Percentiles rank a stretch among this genome's conserved stretches.
These are phyloP conservation scores for Fremontodendron californicum DNA, from an alignment of 345 rosid species.

Conservation along the genomic window DNA sequence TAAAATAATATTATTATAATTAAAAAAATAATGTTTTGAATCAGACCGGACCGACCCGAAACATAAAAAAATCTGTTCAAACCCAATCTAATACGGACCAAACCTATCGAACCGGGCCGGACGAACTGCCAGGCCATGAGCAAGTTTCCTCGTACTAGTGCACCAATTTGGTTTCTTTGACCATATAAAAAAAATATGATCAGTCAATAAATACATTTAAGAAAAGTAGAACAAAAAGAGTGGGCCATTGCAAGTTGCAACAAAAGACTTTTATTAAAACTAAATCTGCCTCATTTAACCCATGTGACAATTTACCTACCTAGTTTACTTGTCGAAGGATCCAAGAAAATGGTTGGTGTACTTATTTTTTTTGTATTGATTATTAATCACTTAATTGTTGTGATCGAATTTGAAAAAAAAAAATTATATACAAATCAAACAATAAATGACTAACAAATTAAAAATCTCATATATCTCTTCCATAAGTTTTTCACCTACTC, in stretches of 20 bases:
- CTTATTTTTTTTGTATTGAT: not conserved
- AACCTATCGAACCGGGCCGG: no score
- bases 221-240: not conserved
- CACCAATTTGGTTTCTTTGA: not conserved
- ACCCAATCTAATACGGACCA: no score
- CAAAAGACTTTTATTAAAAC: not conserved
- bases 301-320: not conserved
- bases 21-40: no score
- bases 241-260: not conserved
- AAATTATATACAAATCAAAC: not conserved
- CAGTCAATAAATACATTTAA: not conserved
- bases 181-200: not conserved
- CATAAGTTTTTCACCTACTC: constrained; percentile 1
- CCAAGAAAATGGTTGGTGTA: not conserved
- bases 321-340: constrained; percentile 7
- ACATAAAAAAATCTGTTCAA: no score
- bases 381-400: not conserved
- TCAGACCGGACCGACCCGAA: no score
- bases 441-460: not conserved
- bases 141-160: not conserved
- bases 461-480: not conserved
- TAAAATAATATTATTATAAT: no score
- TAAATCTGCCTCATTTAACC: not conserved
- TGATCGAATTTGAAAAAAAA: constrained; percentile 15
- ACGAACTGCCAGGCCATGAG: no score